Conservation (phyloP, 768 basidiomycete species). For the Fomitopsis serialis region DNA sequence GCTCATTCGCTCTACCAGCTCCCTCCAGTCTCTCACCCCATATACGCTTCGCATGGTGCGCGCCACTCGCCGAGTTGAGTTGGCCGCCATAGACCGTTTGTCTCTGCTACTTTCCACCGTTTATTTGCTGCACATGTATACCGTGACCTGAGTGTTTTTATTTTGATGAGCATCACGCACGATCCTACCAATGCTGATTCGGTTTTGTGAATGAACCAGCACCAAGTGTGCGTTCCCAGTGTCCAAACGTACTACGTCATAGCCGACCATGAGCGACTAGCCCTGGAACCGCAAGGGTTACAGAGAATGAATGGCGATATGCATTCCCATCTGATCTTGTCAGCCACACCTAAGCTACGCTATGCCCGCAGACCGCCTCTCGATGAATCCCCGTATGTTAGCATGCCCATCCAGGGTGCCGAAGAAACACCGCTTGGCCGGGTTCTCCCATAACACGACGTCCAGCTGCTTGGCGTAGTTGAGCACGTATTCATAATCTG, state of each 20-base stretch:
- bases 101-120: too few species aligned
- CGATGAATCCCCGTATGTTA: constrained; percentile 76
- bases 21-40: background rate
- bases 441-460: constrained; percentile 81
- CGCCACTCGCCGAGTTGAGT: constrained; percentile 4
- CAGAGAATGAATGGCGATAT: background rate
- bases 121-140: too few species aligned
- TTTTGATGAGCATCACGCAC: too few species aligned
- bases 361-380: constrained; percentile 43
- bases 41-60: constrained; percentile 4
- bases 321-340: background rate
- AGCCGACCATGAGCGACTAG: background rate
- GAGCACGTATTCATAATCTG: constrained; percentile 83
- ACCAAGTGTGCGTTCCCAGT: background rate
- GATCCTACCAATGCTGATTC: background rate
- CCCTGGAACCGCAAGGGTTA: background rate
- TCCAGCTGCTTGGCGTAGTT: constrained; percentile 80
- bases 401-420: constrained; percentile 72
- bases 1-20: background rate
- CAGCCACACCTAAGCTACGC: constrained; percentile 8
- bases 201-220: background rate
- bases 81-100: background rate
- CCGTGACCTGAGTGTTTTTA: too few species aligned
- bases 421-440: constrained; percentile 74
- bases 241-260: background rate